Base-by-base conservation (phyloP, 2,329 filamentous ascomycete genomes). In the Pseudocercospora vitis region DNA sequence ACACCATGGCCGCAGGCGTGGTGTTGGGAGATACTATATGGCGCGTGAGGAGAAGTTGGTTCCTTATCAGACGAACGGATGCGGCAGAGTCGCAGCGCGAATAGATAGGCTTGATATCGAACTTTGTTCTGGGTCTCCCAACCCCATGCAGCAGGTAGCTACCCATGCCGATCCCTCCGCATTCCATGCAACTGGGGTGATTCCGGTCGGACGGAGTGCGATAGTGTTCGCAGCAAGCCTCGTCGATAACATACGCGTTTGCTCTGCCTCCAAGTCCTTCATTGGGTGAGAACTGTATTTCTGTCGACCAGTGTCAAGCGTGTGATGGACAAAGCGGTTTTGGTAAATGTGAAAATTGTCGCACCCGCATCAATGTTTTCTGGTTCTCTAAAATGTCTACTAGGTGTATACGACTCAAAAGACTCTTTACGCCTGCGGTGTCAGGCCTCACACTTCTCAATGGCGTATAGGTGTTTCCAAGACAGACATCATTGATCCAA, bases 111-210 rank as follows among this genome's bases (percentile, higher is more conserved):
- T 42, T 21, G 37, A 24, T 40, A 42, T 42, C 18, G 21, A 42
- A 42, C 37, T 42, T 11, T 42, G 4, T 42, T 42, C 16, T 24
- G 37, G 18, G n/a, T 42, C 18, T 42, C 9, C 19, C 12, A 23
- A 21, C 37, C 37, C 24, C 19, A 23, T 42, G 18, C 16, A 42
- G 37, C 37, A 42, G 21, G 21, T 23, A 42, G 37, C 37, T 42
- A 42, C 37, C 37, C 37, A 26, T 42, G 37, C 24, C 19, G 21
- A 42, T 42, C 37, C 18, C 37, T 42, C 37, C 37, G 37, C 37
- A 42, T 26, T 29, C 21, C 21, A 42, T 6, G 37, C 19, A 21
- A 18, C 19, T 21, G 37, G 21, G n/a, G 19, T 23, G 12, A 21
- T 42, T 42, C 21, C 19, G 24, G 26, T 6, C 26, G 11, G 26